Base-by-base conservation (phyloP, 1,139 yeast species). In the Blastobotrys petasosporus region DNA sequence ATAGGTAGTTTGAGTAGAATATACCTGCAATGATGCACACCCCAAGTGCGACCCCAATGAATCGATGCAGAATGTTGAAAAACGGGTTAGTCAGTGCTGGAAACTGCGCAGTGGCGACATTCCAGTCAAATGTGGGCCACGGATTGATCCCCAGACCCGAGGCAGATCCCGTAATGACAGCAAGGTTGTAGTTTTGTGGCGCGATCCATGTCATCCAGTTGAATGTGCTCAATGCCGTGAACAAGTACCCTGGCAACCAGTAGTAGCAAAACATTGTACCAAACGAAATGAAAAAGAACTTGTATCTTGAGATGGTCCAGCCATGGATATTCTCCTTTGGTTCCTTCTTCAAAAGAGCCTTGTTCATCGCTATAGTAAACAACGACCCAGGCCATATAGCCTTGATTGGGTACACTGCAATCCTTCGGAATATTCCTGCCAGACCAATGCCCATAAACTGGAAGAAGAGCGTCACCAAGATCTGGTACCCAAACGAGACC, bases 141-240 rank as follows among this genome's bases (percentile, higher is more conserved):
- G 83, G 85, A 56, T 77, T 77, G 39, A 79, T 54, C 1, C 84
- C 84, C 13, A 79, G 60, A 9, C 85, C 85, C 51, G 66, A 82
- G 12, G 55, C 41, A 2, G 71, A 60, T 1, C 86, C 86, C 1
- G 80, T 76, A 38, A 80, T 65, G 17, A 64, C 64, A 1, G 80
- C 81, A 35, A 80, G 61, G 52, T 74, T 70, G 52, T 72, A 66
- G 57, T 77, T 79, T 32, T 71, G 56, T 11, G 83, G 84, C 5
- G 68, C 63, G 45, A 79, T 77, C 85, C 85, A 80, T 4, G 79
- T 71, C 59, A 75, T 69, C 83, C 84, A 79, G 58, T 75, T 76
- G 12, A 64, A 62, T 1, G 76, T 68, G 11, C 77, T 68, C 13
- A 77, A 58, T 0, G 78, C 80, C 34, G 61, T 60, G 58, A 77